These are phyloP conservation scores for Linanthus parryae DNA, from an alignment of 148 eudicot genomes.

Conservation along the genomic window DNA sequence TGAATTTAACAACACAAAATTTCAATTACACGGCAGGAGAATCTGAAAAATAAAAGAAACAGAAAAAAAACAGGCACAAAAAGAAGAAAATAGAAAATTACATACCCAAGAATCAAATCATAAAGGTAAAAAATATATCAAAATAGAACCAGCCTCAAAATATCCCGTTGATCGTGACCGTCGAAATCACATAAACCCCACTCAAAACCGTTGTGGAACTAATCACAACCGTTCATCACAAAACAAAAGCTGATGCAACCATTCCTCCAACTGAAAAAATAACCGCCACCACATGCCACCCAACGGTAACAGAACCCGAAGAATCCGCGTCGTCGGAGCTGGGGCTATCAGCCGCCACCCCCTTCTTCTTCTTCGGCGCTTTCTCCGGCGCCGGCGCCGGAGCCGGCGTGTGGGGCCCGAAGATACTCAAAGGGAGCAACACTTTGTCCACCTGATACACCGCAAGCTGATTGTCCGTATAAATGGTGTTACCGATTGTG, in stretches of 20 bases:
- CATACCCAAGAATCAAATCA: too few species aligned
- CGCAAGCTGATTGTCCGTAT: constrained; percentile 58
- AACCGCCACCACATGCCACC: background rate
- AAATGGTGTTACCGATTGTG: constrained; percentile 49
- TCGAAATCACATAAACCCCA: too few species aligned
- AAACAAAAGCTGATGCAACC: background rate
- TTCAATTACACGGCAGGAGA: too few species aligned
- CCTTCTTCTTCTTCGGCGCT: constrained; percentile 33
- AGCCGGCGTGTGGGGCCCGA: constrained; percentile 53
- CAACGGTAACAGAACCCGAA: constrained; percentile 13
- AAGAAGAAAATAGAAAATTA: too few species aligned
- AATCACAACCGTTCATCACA: constrained; percentile 10
- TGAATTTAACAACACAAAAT: too few species aligned
- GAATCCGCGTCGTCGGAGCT: constrained; percentile 21
- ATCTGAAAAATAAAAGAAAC: too few species aligned
- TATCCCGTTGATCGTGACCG: too few species aligned
- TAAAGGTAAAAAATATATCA: too few species aligned
- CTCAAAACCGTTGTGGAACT: too few species aligned
- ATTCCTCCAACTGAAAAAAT: too few species aligned
- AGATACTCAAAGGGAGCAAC: constrained; percentile 61
- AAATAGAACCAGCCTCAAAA: too few species aligned
- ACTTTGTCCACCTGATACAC: constrained; percentile 90
- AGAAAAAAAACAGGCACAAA: too few species aligned
- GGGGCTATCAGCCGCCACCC: constrained; percentile 19
- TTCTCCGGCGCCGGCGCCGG: constrained; percentile 47